These are phyloP conservation scores for Eugenia klotzschiana DNA, from an alignment of 441 rosid species.

Conservation along the genomic window DNA sequence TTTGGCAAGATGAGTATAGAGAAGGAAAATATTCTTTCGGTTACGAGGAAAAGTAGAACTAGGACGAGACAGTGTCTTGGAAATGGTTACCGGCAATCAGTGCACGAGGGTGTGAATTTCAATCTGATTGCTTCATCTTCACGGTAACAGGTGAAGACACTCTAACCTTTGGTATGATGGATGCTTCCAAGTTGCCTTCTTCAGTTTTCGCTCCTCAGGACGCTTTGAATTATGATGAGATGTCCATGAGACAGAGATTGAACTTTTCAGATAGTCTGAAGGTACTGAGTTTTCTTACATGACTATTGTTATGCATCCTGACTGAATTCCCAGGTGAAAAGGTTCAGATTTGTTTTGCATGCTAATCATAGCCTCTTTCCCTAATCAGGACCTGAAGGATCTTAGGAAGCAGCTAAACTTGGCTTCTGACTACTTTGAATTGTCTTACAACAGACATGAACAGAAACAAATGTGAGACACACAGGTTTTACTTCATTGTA, in stretches of 20 bases:
- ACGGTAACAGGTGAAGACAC: not conserved
- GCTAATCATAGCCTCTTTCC: not conserved
- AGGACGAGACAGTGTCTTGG: not conserved
- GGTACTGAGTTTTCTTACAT: conserved; percentile 18
- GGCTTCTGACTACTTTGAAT: conserved; percentile 83
- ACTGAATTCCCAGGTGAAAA: not conserved
- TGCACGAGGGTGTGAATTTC: not conserved
- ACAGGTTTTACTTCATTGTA: not conserved
- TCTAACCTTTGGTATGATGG: not conserved
- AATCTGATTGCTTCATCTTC: not conserved
- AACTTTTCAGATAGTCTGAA: conserved; percentile 53
- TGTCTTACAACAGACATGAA: conserved; percentile 34
- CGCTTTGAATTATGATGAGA: conserved; percentile 51
- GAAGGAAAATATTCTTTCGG: not conserved
- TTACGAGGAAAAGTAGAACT: not conserved
- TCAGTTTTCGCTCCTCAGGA: conserved; percentile 26
- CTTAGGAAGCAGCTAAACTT: conserved; percentile 65
- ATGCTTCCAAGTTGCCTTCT: conserved; percentile 11
- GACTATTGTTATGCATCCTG: not conserved
- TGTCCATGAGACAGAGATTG: conserved; percentile 58
- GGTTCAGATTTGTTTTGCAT: not conserved
- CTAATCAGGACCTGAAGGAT: conserved; percentile 55
- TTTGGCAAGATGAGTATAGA: not conserved
- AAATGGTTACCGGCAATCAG: not conserved
- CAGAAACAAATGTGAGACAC: conserved; percentile 50